Conservation (phyloP, 2,329 filamentous ascomycete species). For the Nothophoma quercina region DNA sequence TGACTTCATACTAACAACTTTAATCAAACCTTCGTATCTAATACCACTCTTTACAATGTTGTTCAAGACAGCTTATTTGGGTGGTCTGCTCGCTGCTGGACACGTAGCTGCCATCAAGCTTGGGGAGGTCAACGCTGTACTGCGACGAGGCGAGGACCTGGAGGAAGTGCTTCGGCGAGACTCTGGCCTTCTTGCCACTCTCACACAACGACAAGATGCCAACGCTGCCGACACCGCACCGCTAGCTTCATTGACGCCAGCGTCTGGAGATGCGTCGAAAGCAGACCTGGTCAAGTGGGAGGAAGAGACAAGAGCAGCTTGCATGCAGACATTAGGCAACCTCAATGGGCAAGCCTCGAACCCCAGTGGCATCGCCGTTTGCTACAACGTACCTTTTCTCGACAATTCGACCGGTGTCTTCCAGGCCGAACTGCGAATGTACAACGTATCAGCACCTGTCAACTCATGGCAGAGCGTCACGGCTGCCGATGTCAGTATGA, state of each 20-base stretch:
- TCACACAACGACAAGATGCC: conserved; percentile 47
- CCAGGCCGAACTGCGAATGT: conserved; percentile 78
- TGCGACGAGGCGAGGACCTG: conserved; percentile 41
- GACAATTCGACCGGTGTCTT: conserved; percentile 74
- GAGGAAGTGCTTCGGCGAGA: conserved; percentile 45
- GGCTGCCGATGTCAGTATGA: conserved; percentile 51
- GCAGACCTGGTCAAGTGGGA: conserved; percentile 46
- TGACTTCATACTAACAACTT: conserved; percentile 36
- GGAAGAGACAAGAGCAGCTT: conserved; percentile 59
- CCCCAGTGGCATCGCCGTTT: conserved; percentile 78
- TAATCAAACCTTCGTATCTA: conserved; percentile 45
- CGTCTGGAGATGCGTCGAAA: conserved; percentile 45
- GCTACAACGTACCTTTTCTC: conserved; percentile 80
- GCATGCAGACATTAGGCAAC: conserved; percentile 62
- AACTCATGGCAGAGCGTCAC: conserved; percentile 55
- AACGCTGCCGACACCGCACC: conserved; percentile 38
- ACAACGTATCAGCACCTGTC: conserved; percentile 68
- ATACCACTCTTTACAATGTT: conserved; percentile 43
- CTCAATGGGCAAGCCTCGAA: conserved; percentile 69
- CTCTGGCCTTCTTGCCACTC: conserved; percentile 43
- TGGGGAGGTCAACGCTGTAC: conserved; percentile 32
- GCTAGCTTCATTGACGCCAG: conserved; percentile 42
- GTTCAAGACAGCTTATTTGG: conserved; percentile 39
- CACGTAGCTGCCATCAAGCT: conserved; percentile 41
- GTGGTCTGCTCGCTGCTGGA: conserved; percentile 44